Base-by-base conservation (phyloP, 768 basidiomycete species). In the Hypsizygus marmoreus region DNA sequence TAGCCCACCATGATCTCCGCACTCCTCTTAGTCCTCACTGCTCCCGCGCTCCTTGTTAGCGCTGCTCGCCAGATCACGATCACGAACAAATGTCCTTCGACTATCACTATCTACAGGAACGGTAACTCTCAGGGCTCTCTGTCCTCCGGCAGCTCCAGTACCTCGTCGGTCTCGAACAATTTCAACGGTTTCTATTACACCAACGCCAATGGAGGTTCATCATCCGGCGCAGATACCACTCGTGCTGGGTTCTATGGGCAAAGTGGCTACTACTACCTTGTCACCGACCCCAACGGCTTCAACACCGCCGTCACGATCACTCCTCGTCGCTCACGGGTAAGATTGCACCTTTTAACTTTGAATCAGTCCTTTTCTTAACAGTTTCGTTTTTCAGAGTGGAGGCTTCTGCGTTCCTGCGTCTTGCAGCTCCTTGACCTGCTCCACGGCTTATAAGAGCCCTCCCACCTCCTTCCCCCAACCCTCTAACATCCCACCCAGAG, bases 211-310 rank as follows among this genome's bases (percentile, higher is more conserved):
- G 62, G 57, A n/a, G 62, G 62, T 3, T 51, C 30, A 9, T 43
- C 40, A 19, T 56, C 48, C 20, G 60, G 60, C 1, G 22, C 34
- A 2, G 53, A 51, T 5, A 52, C 57, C 2, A 65, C 64, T 5
- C 55, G 47, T 26, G 58, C 59, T 34, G 61, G 54, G 9, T 64
- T 64, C 43, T 52, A 52, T 30, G 56, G 59, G 1, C 41, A 63
- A 60, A 38, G 49, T 11, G 54, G 51, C 12, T 64, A 61, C 44
- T 69, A 66, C 43, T 69, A 67, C 40, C 57, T 67, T 14, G 56
- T 64, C 26, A 50, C 55, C 30, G 65, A 69, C 38, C 51, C 51
- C 7, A 40, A 26, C 11, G 23, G 55, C 43, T 53, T 65, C 50
- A 68, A 66, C 40, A 57, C 52, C 12, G 64, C 58, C 7, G 43